Evolutionary conservation across 169 alveolate genomes (phyloP), one percentile per base, ranked within the genome.

Genomic region (Besnoitia besnoiti): DNA sequence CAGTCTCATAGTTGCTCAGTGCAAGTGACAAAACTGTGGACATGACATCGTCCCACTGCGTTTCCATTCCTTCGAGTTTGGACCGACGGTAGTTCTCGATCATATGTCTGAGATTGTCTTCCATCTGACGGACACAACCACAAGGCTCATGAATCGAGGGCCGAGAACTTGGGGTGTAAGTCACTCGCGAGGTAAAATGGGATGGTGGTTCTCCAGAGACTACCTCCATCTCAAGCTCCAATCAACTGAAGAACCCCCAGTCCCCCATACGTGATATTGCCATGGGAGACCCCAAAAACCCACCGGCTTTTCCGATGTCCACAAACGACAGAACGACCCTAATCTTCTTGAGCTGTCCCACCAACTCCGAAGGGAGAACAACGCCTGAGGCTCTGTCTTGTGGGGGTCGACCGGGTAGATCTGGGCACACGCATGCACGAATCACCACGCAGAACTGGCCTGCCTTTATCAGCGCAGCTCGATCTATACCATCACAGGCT

Each of bases 1-100:
- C 73, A 27, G 73, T 55, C n/a, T 55, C 73, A 55, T 55, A 55
- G 73, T 55, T 55, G 16, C 35, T 33, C 73, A 55, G 30, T 33
- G 73, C 73, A 10, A 55, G 16, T 21, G 73, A 55, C 33, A 55
- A 33, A 33, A 33, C 73, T 27, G 27, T 24, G 73, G 73, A 55
- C 73, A 55, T 55, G 73, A 33, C 73, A 33, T 55, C 73, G 27
- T 55, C 73, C 73, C 73, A 55, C 73, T 55, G 73, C 73, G 73
- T 55, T 0, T 55, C 73, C 0, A 55, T 21, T 0, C 73, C 73
- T 3, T 24, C 73, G 30, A 0, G 73, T 55, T 55, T 55, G 35
- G n/a, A 55, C 73, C 73, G 73, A 55, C 73, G 73, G 73, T 55
- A 55, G 27, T 55, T 55, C 7, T 55, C 73, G 33, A 55, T 33